Base-by-base conservation (phyloP, 2,329 filamentous ascomycete species). In the Fusarium oligoseptatum region DNA sequence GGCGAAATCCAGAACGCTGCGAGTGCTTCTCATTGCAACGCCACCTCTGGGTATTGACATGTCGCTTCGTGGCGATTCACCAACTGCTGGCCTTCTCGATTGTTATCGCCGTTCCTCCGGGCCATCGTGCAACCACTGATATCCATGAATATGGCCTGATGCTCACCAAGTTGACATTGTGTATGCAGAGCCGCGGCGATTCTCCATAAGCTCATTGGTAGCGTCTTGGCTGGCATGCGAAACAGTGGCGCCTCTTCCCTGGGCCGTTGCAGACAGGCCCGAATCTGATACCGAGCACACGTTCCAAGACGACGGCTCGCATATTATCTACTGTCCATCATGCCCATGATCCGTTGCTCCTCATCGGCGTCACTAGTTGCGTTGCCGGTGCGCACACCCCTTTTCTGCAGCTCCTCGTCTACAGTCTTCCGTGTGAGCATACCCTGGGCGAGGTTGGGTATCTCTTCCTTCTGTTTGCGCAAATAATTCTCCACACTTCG, bases 401-500 rank as follows among this genome's bases (percentile, higher is more conserved):
- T 87, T 77, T 84, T 86, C 75, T 87, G 85, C 80, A 95, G 82
- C 82, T 94, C 92, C 6, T 79, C 83, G 65, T 91, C 88, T 12
- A 95, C 82, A 36, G 85, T 85, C 12, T 86, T 85, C 36, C 91
- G 86, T 20, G 87, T 91, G 73, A 94, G 80, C 80, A 94, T 88
- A 4, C 85, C 87, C 43, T 80, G 80, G 2, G 81, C 78, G 17
- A 87, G 80, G 22, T 82, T 83, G n/a, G 85, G 85, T 85, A 90
- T 88, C 60, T 87, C 88, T 60, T 87, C 86, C 77, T 83, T 88
- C 78, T 94, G 91, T 48, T 87, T 87, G 69, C 83, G 84, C 64
- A 91, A 90, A 83, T 93, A 95, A 1, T 90, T 91, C 72, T 93
- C 92, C 64, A 97, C 85, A 78, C 95, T 98, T 71, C 91, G 87